These are phyloP conservation scores for Aspergillus spinulosporus DNA, from an alignment of 2,329 filamentous ascomycete genomes.

Conservation along the genomic window DNA sequence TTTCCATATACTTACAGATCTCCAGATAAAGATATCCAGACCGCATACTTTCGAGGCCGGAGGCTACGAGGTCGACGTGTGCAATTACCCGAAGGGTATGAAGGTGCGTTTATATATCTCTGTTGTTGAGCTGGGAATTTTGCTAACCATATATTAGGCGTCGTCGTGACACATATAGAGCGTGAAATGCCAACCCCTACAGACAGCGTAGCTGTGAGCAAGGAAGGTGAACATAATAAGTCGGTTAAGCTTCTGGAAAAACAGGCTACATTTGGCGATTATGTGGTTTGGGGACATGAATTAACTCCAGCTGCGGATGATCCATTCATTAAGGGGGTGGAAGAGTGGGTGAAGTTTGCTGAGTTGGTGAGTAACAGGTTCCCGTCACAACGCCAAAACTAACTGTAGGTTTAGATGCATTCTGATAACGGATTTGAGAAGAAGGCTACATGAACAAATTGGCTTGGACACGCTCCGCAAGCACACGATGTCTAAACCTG, in stretches of 20 bases:
- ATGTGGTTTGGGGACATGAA: conserved; percentile 86
- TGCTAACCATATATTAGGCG: conserved; percentile 44
- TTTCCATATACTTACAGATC: conserved; percentile 6
- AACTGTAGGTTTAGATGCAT: conserved; percentile 30
- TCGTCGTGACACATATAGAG: conserved; percentile 57
- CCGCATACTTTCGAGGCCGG: conserved; percentile 74
- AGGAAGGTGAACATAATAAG: conserved; percentile 48
- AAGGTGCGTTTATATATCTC: conserved; percentile 42
- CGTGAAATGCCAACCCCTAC: conserved; percentile 27
- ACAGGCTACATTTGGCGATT: conserved; percentile 68
- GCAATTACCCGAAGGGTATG: conserved; percentile 69
- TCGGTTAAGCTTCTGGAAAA: conserved; percentile 61
- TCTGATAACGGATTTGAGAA: conserved; percentile 17
- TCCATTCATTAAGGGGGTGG: conserved; percentile 69
- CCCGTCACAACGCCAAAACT: conserved; percentile 8
- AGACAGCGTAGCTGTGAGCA: conserved; percentile 44
- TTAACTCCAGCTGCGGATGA: conserved; percentile 63
- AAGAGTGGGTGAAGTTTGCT: conserved; percentile 78
- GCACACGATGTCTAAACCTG: not conserved
- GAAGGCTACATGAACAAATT: conserved; percentile 18
- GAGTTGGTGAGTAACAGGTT: conserved; percentile 56
- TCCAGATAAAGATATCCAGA: conserved; percentile 41
- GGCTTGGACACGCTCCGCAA: not conserved
- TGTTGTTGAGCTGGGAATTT: not conserved
- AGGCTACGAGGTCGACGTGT: conserved; percentile 70